Base-by-base conservation (phyloP, 2,329 filamentous ascomycete species). In the Phialophora macrospora region DNA sequence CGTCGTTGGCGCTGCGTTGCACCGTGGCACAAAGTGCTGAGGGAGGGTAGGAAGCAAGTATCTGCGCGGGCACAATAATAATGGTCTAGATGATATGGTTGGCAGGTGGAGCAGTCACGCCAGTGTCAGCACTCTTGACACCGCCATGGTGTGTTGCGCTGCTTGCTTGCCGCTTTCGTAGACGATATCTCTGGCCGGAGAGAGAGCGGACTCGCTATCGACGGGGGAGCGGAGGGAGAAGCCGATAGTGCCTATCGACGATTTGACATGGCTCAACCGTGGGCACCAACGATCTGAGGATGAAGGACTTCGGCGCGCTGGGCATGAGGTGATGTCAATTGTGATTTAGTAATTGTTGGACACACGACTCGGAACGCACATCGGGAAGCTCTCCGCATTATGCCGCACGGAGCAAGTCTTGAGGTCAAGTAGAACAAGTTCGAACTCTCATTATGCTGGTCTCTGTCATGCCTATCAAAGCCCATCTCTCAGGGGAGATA, bases 291-390 rank as follows among this genome's bases (percentile, higher is more conserved):
- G 38, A 44, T 44, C n/a, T 44, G 38, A 44, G 38, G 14, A 20
- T 28, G n/a, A 51, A 51, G 48, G 48, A 51, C 48, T 5, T 51
- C 48, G 48, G 20, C 48, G 48, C 48, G 9, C 17, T 24, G 48
- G 48, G 48, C 20, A 51, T 51, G 48, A 22, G 48, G 48, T 51
- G 48, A 51, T 51, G 48, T 51, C 48, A 51, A 51, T 51, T 51
- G 20, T 22, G 14, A 51, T 51, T 28, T 26, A 51, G 48, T 51
- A 51, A 51, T 51, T 51, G 48, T 26, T 26, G 48, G 20, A 51
- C 20, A 51, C 48, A 28, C 48, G 38, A 44, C 38, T 44, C 38
- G 38, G 14, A n/a, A 5, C 38, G 14, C 17, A 20, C 6, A 3
- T 44, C 38, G 38, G 38, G 14, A 20, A n/a, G n/a, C 17, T 44